Conservation (phyloP, 352 stramenopile genomes). For the Pythium diclinum region DNA sequence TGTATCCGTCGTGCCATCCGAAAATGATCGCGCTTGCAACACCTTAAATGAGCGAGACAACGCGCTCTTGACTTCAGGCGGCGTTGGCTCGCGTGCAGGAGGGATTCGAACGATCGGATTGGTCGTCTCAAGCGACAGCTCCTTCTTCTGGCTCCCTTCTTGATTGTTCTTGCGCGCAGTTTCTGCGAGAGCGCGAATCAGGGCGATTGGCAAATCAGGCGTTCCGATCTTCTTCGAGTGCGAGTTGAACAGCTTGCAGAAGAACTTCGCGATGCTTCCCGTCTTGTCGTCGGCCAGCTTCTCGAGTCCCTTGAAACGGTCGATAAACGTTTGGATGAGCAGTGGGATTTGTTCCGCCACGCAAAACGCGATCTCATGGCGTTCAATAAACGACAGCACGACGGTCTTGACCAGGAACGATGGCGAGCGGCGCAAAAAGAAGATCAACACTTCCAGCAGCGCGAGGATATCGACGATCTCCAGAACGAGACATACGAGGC, state of each 20-base stretch:
- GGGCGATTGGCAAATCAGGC: constrained; percentile 63
- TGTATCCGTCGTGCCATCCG: constrained; percentile 42
- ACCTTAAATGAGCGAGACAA: constrained; percentile 74
- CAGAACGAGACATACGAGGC: constrained; percentile 72
- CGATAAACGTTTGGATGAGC: constrained; percentile 78
- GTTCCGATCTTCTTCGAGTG: constrained; percentile 83
- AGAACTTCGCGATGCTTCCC: constrained; percentile 73
- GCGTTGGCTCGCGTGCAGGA: constrained; percentile 61
- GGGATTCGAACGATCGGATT: constrained; percentile 80
- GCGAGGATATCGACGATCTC: constrained; percentile 82
- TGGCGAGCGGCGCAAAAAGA: constrained; percentile 68
- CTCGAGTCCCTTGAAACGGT: constrained; percentile 71
- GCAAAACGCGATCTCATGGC: constrained; percentile 81
- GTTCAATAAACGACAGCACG: constrained; percentile 76
- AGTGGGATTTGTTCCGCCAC: constrained; percentile 79
- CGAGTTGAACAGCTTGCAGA: constrained; percentile 81
- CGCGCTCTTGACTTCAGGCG: constrained; percentile 67
- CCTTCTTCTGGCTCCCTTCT: constrained; percentile 74
- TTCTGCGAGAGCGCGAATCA: constrained; percentile 72
- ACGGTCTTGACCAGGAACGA: constrained; percentile 83
- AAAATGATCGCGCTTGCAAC: constrained; percentile 58
- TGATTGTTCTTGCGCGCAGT: constrained; percentile 78
- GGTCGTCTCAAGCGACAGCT: constrained; percentile 64
- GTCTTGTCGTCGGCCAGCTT: constrained; percentile 70
- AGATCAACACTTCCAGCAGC: constrained; percentile 80